phyloP scores from a whole-genome alignment of 2,329 filamentous ascomycete genomes.

The Hypoxylon sp. region DNA sequence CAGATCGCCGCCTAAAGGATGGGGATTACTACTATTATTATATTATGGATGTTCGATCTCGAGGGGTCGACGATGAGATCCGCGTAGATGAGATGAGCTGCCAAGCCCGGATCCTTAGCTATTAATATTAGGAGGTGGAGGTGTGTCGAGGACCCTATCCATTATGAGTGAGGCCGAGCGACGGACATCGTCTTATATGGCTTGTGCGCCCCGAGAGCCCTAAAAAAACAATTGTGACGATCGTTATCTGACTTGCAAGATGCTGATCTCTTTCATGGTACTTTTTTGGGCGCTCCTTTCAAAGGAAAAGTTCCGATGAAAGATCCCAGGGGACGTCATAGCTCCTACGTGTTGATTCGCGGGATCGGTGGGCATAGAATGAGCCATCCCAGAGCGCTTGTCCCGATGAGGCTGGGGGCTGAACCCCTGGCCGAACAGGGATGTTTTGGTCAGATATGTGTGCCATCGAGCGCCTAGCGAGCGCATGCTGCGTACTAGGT shows the following conservation, averaged over 20 bases:
- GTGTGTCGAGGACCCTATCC: slow-evolving; percentile 20
- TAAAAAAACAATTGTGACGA: slow-evolving; percentile 44
- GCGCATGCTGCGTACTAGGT: slow-evolving; percentile 16
- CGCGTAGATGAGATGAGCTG: slow-evolving; percentile 32
- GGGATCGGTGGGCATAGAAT: slow-evolving; percentile 32
- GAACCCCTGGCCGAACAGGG: slow-evolving; percentile 37
- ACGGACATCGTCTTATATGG: slow-evolving; percentile 25
- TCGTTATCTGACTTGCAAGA: slow-evolving; percentile 48
- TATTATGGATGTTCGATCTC: slow-evolving; percentile 17
- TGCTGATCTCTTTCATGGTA: slow-evolving; percentile 39
- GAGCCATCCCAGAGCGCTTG: slow-evolving; percentile 34
- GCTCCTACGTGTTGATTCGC: slow-evolving; percentile 39
- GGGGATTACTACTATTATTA: slow-evolving; percentile 44
- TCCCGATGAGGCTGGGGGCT: slow-evolving; percentile 45
- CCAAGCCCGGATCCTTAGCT: slow-evolving; percentile 34
- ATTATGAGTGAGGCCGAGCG: slow-evolving; percentile 24
- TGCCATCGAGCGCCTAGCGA: slow-evolving; percentile 41
- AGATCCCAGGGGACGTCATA: slow-evolving; percentile 42
- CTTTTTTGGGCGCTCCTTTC: slow-evolving; percentile 30
- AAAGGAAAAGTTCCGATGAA: slow-evolving; percentile 36
- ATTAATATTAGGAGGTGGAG: slow-evolving; percentile 27
- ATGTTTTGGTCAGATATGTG: slow-evolving; percentile 18
- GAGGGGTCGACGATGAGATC: slow-evolving; percentile 31
- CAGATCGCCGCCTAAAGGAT: slow-evolving; percentile 11
- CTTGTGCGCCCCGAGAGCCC: slow-evolving; percentile 13